Conservation (phyloP, 257 asterid species). For the Nicotiana noctiflora region DNA sequence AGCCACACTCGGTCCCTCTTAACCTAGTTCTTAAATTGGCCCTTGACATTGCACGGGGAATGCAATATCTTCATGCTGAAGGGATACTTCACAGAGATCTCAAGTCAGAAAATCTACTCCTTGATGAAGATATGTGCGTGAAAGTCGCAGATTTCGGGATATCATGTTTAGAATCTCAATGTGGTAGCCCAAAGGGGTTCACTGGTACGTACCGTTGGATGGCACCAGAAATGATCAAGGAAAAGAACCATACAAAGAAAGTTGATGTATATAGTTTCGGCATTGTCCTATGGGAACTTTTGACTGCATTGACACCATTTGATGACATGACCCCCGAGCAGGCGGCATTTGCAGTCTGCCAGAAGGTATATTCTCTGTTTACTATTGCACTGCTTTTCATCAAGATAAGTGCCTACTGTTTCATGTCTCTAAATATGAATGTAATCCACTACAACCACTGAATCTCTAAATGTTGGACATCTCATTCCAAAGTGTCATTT, state of each 20-base stretch:
- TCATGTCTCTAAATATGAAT: neutral
- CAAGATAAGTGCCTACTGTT: neutral
- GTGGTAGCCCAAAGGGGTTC: constrained; percentile 91
- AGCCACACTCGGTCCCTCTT: constrained; percentile 75
- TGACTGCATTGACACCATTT: constrained; percentile 85
- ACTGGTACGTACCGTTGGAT: constrained; percentile 98
- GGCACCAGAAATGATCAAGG: constrained; percentile 99
- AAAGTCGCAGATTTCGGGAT: constrained; percentile 96
- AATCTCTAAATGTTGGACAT: neutral
- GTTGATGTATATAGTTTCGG: constrained; percentile 93
- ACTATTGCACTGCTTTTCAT: neutral
- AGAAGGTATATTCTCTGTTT: constrained; percentile 52
- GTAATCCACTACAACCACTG: neutral
- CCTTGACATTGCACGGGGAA: constrained; percentile 83
- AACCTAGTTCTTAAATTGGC: constrained; percentile 62
- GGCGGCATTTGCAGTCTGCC: constrained; percentile 98
- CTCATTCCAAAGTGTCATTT: neutral
- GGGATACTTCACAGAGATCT: constrained; percentile 97
- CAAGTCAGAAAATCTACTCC: constrained; percentile 84
- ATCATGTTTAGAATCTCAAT: constrained; percentile 87
- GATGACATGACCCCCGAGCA: constrained; percentile 95
- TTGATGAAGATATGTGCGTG: constrained; percentile 78
- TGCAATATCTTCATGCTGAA: constrained; percentile 83
- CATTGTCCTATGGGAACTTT: constrained; percentile 87
- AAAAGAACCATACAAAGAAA: constrained; percentile 84